phyloP scores from a whole-genome alignment of 495 filamentous ascomycete species.

The Collariella sp. region DNA sequence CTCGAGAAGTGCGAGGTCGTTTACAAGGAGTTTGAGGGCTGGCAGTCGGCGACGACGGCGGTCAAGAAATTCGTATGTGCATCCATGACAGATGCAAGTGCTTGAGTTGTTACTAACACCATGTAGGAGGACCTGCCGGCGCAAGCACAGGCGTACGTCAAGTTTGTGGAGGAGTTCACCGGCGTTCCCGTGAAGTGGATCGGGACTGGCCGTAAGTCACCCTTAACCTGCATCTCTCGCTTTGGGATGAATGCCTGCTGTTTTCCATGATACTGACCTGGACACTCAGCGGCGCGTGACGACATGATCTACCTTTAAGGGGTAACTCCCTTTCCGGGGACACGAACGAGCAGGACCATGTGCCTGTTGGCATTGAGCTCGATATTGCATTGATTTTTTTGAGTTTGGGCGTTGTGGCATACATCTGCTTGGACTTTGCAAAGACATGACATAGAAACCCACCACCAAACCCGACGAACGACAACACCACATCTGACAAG shows the following conservation, averaged over 20 bases:
- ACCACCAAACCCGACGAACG: background rate
- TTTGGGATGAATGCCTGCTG: background rate
- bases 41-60: conserved; percentile 58
- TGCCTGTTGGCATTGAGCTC: background rate
- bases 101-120: conserved; percentile 5
- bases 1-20: conserved; percentile 44
- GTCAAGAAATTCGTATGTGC: conserved; percentile 24
- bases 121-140: conserved; percentile 59
- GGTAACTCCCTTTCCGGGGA: background rate
- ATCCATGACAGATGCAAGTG: background rate
- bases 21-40: conserved; percentile 71
- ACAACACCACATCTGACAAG: background rate
- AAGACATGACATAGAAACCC: background rate
- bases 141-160: conserved; percentile 65
- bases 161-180: conserved; percentile 61
- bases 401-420: background rate
- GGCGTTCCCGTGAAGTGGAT: conserved; percentile 68
- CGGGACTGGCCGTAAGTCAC: conserved; percentile 56
- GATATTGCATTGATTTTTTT: background rate
- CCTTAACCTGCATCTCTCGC: background rate
- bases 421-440: background rate
- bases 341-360: background rate
- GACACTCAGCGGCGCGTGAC: conserved; percentile 12
- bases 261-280: background rate
- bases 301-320: conserved; percentile 19